Conservation (phyloP, 2,329 filamentous ascomycete genomes). For the Trichoderma sp. region DNA sequence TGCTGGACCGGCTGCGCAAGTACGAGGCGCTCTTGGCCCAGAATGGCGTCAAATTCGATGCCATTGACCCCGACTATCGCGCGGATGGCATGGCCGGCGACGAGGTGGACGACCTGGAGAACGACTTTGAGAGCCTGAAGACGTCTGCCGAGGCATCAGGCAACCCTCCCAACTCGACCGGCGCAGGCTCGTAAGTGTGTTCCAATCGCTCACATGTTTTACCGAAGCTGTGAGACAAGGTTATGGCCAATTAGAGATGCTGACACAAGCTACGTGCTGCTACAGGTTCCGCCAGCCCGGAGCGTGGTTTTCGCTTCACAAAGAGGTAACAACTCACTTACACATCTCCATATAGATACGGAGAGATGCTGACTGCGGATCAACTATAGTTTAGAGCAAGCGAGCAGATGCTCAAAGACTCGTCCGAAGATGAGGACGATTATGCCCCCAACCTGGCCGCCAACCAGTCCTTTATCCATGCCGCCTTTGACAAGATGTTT, state of each 20-base stretch:
- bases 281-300: constrained; percentile 20
- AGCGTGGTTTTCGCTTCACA: constrained; percentile 53
- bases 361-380: constrained; percentile 13
- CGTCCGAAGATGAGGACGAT: constrained; percentile 60
- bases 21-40: constrained; percentile 68
- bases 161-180: constrained; percentile 7
- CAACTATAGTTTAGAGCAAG: constrained; percentile 51
- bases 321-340: constrained; percentile 45
- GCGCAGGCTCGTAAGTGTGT: not conserved
- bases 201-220: not conserved
- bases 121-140: constrained; percentile 57
- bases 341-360: not conserved
- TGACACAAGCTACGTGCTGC: not conserved
- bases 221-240: not conserved
- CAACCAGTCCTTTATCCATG: constrained; percentile 54
- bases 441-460: constrained; percentile 36
- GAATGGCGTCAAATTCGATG: constrained; percentile 69
- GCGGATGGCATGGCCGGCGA: constrained; percentile 42
- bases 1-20: constrained; percentile 67
- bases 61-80: constrained; percentile 55
- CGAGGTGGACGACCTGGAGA: constrained; percentile 58
- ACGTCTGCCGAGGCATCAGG: constrained; percentile 52
- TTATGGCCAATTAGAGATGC: not conserved
- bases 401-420: constrained; percentile 52
- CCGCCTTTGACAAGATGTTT: constrained; percentile 62